Conservation (phyloP, 176 grass and related monocot species). For the Thalia dealbata region DNA sequence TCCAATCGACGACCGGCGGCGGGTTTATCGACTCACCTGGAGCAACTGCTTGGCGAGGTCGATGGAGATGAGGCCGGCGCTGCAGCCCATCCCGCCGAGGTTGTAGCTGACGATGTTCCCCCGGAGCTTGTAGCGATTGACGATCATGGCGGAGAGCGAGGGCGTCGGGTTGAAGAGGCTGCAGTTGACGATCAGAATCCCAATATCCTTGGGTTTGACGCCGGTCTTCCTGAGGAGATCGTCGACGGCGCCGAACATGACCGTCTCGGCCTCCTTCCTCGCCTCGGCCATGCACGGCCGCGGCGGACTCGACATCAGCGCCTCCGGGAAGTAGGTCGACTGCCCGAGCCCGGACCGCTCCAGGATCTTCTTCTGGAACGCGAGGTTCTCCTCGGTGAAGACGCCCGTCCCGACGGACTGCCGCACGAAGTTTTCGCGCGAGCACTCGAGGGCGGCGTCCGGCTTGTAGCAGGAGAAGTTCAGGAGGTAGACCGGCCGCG, state of each 20-base stretch:
- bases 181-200: constrained; percentile 64
- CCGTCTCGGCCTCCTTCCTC: constrained; percentile 57
- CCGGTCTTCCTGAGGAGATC: constrained; percentile 48
- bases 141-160: constrained; percentile 71
- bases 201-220: constrained; percentile 49
- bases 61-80: constrained; percentile 80
- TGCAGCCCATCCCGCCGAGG: constrained; percentile 86
- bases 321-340: constrained; percentile 49
- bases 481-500: constrained; percentile 40
- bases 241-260: constrained; percentile 89
- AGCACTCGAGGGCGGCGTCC: constrained; percentile 2
- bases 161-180: constrained; percentile 79
- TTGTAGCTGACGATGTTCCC: constrained; percentile 70
- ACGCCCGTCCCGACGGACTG: constrained; percentile 24
- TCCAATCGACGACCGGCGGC: too few relatives aligned
- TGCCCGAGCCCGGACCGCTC: constrained; percentile 66
- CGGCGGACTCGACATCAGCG: constrained; percentile 49
- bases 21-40: constrained; percentile 33
- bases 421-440: constrained; percentile 58
- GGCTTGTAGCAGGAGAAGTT: constrained; percentile 56
- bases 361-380: constrained; percentile 70
- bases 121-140: constrained; percentile 75
- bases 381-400: constrained; percentile 60
- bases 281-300: constrained; percentile 94
- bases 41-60: constrained; percentile 89